Conservation (phyloP, 441 rosid genomes). For the Kokia cookei region DNA sequence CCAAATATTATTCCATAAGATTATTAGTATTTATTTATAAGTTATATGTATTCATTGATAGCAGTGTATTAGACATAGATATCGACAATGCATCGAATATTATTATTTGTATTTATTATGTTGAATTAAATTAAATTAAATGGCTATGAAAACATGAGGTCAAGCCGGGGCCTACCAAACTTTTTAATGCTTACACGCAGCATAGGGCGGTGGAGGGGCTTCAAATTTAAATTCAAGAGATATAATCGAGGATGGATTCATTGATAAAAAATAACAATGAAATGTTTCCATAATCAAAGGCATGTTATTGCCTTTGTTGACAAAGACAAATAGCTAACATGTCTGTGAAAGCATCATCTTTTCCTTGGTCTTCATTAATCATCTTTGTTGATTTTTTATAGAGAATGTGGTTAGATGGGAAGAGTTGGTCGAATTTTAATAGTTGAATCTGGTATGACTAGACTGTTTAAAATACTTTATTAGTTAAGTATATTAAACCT, state of each 20-base stretch:
- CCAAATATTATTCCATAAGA: too few relatives aligned
- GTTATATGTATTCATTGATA: too few relatives aligned
- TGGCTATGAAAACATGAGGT: background rate
- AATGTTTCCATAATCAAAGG: background rate
- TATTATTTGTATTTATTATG: background rate
- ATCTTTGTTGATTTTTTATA: too few relatives aligned
- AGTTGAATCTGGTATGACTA: too few relatives aligned
- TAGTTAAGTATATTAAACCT: too few relatives aligned
- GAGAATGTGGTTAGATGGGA: too few relatives aligned
- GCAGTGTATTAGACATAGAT: too few relatives aligned
- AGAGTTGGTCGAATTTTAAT: too few relatives aligned
- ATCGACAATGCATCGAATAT: too few relatives aligned
- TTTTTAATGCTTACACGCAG: background rate
- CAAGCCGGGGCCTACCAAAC: background rate
- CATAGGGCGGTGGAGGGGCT: background rate
- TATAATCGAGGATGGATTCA: background rate
- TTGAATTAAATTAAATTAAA: background rate
- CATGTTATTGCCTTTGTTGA: constrained; percentile 1
- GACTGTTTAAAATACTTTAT: too few relatives aligned
- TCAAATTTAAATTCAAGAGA: background rate
- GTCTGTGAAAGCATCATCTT: background rate
- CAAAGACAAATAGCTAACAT: background rate
- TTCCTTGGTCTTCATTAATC: background rate
- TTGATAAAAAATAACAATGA: background rate
- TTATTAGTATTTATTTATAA: too few relatives aligned